Evolutionary conservation across 1,284 basidiomycete species (phyloP).

Genomic region (Tausonia pullulans): DNA sequence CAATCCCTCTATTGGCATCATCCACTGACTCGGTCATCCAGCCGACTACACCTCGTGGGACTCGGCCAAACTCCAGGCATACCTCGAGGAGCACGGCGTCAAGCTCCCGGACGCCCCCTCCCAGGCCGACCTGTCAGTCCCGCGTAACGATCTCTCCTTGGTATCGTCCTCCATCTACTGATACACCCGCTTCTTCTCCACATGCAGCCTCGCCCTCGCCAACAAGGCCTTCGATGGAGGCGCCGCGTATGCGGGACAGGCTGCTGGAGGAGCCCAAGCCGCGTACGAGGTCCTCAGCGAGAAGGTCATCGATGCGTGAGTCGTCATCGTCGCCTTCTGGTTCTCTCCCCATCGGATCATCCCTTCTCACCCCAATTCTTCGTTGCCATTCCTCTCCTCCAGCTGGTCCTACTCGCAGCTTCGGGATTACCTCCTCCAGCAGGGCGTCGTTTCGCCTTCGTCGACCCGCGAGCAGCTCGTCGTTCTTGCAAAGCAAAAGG

Average conservation of each 20-base stretch:
- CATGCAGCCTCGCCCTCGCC: constrained; percentile 35
- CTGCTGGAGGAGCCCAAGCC: constrained; percentile 58
- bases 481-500: constrained; percentile 59
- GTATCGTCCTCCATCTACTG: constrained; percentile 9
- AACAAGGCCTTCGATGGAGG: constrained; percentile 1
- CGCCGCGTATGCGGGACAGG: constrained; percentile 39
- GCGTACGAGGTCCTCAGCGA: constrained; percentile 46
- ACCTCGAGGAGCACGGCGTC: constrained; percentile 61
- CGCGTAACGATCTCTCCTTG: constrained; percentile 21
- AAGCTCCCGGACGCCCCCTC: constrained; percentile 43
- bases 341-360: neutral
- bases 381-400: constrained; percentile 26
- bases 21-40: constrained; percentile 13
- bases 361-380: neutral
- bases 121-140: constrained; percentile 27
- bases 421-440: constrained; percentile 70
- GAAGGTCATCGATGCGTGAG: constrained; percentile 35
- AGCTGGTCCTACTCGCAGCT: constrained; percentile 73
- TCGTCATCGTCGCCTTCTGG: constrained; percentile 16
- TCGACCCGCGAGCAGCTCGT: constrained; percentile 68
- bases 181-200: constrained; percentile 18
- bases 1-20: neutral
- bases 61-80: constrained; percentile 48
- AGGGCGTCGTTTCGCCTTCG: constrained; percentile 69
- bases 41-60: constrained; percentile 54